phyloP scores from a whole-genome alignment of 2,329 filamentous ascomycete species.

The Cladosporium sp. region DNA sequence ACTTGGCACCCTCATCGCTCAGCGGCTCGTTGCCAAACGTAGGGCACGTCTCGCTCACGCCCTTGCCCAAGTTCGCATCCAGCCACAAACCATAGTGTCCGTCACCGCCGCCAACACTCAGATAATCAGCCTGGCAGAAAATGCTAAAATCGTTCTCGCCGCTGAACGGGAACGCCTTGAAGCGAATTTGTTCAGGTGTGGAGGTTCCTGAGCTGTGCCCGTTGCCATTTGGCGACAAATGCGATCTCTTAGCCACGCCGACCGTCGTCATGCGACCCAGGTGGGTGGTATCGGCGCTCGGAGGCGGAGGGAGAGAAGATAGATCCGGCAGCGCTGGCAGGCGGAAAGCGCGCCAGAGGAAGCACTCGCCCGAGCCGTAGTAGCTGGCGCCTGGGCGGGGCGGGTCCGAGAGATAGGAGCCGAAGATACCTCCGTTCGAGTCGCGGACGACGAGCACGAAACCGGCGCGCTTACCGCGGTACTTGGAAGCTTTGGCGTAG shows the following conservation, averaged over 20 bases:
- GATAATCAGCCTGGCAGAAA: slow-evolving; percentile 80
- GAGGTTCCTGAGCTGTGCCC: slow-evolving; percentile 33
- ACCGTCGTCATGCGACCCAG: slow-evolving; percentile 64
- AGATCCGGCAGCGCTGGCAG: slow-evolving; percentile 59
- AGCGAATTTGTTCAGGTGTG: slow-evolving; percentile 77
- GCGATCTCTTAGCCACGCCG: slow-evolving; percentile 32
- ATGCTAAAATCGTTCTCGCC: slow-evolving; percentile 97
- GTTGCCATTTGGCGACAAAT: slow-evolving; percentile 24
- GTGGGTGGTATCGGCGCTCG: slow-evolving; percentile 66
- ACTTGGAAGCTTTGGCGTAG: slow-evolving; percentile 75
- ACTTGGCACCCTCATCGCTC: slow-evolving; percentile 90
- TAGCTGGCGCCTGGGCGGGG: slow-evolving; percentile 81
- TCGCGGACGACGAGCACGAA: slow-evolving; percentile 90
- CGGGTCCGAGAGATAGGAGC: slow-evolving; percentile 88
- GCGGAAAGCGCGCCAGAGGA: slow-evolving; percentile 77
- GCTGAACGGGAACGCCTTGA: slow-evolving; percentile 96
- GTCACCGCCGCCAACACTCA: slow-evolving; percentile 82
- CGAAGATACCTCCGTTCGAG: slow-evolving; percentile 75
- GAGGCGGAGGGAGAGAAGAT: slow-evolving; percentile 67
- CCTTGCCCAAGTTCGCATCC: slow-evolving; percentile 79
- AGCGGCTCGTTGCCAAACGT: slow-evolving; percentile 95
- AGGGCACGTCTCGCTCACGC: slow-evolving; percentile 78
- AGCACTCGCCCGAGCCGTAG: slow-evolving; percentile 96
- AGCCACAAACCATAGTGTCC: slow-evolving; percentile 94
- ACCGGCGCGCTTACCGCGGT: slow-evolving; percentile 70